phyloP scores from a whole-genome alignment of 2,329 filamentous ascomycete genomes.

The Cercospora sp. region DNA sequence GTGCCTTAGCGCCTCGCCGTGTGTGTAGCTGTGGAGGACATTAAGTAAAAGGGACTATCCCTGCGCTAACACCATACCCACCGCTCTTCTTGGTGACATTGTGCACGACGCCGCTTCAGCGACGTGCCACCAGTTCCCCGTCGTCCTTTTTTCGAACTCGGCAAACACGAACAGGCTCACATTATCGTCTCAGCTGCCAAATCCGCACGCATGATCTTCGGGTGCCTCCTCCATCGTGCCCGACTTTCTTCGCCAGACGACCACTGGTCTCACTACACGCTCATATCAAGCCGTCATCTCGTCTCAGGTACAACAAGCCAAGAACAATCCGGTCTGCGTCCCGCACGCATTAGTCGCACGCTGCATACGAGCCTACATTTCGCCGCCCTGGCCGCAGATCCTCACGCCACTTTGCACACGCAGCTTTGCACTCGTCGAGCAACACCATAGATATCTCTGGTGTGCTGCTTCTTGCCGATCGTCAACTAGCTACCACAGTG shows the following conservation, averaged over 20 bases:
- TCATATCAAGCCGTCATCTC: conserved; percentile 19
- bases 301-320: conserved; percentile 26
- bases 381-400: conserved; percentile 5
- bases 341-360: conserved; percentile 19
- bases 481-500: neutral
- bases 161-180: conserved; percentile 17
- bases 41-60: conserved; percentile 25
- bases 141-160: neutral
- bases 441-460: neutral
- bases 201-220: conserved; percentile 26
- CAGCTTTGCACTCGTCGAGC: conserved; percentile 9
- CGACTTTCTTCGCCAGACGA: conserved; percentile 23
- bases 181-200: conserved; percentile 20
- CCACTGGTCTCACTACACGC: conserved; percentile 23
- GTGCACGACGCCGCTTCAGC: conserved; percentile 24
- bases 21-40: conserved; percentile 23
- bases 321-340: conserved; percentile 15
- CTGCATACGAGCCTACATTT: neutral
- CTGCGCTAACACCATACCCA: conserved; percentile 24
- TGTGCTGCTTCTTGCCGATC: neutral
- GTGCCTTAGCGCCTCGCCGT: conserved; percentile 28
- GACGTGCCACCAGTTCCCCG: conserved; percentile 18
- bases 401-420: conserved; percentile 1
- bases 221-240: conserved; percentile 22
- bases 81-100: conserved; percentile 25